Evolutionary conservation across 129 eudicot genomes (phyloP), one percentile per base, ranked within the genome.

Genomic region (Ambrosia trifida): DNA sequence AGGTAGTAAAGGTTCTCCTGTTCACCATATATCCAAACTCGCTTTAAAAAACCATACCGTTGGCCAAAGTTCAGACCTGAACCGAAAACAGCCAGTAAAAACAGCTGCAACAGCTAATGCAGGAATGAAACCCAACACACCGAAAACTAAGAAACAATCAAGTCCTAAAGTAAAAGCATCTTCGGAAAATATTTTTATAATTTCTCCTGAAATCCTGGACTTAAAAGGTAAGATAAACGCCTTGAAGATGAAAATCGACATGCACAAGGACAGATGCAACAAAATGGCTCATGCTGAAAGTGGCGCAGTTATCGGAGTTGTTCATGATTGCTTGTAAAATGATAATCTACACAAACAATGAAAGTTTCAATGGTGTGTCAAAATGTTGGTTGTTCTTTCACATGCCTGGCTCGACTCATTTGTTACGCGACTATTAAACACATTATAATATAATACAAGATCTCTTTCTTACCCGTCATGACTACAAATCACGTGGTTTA

Each of bases 191-290:
- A 33, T 78, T 2, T 19, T 30, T 63, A 7, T 70, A 44, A 54
- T 64, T 10, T 78, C 77, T 52, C 72, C 77, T 20, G 77, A 78
- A 78, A 16, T 78, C 54, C 14, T 78, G 67, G 82, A 78, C 66
- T 40, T 78, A 12, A 70, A 78, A 70, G 72, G 82, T 63, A 78
- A 78, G 40, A 24, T 78, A 70, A 43, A 64, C 28, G 82, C 77
- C 38, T 56, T 78, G 60, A 78, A 33, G 72, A 64, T 71, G 82
- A 72, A 78, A 64, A 31, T 78, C 68, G 19, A 11, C 54, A 78
- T 63, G 66, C 82, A 70, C 63, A 77, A 69, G 77, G 69, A 46
- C 4, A 61, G 52, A 60, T 72, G 53, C 19, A 74, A 64, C 20
- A 62, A 44, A 58, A 58, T n/a, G 69, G 49, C 11, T 61, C 40